Evolutionary conservation across 208 protist genomes (phyloP), one percentile per base, ranked within the genome.

Genomic region (Leishmania turanica): DNA sequence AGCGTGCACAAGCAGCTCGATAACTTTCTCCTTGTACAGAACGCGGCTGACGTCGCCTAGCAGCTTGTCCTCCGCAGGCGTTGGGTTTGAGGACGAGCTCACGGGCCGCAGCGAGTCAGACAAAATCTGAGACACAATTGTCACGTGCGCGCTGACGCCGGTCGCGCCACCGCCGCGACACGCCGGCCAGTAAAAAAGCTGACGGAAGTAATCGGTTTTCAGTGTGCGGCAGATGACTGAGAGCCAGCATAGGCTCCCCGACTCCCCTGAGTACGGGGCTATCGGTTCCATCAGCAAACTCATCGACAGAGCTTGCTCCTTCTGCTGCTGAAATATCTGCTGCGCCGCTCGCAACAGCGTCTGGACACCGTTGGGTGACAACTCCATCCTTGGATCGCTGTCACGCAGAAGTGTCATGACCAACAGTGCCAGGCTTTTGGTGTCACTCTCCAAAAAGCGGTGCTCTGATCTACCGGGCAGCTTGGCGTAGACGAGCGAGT

Each of bases 181-280:
- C 64, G 95, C 92, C 1, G 95, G 95, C 93, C 95, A 97, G 66
- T 92, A 86, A 68, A 89, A 89, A 31, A 97, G 82, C 76, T 96
- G 90, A 75, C 90, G 84, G 31, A 97, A 79, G 81, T 96, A 96
- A 13, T 94, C 89, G 42, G 88, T 91, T 34, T 87, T 80, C 42
- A 97, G 85, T 47, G 91, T 90, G 56, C 90, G 88, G 85, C 90
- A 96, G 76, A 97, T 77, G 54, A 97, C 82, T 56, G 91, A 74
- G 72, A 94, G 84, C 42, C 94, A 87, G 75, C 72, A 88, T 53
- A 90, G 80, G 54, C 56, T 76, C 15, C 79, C 83, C 45, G 80
- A 77, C 47, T 93, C 89, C 24, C 87, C 89, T 56, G 66, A 49
- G 77, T 89, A 90, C n/a, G 91, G 80, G 17, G 86, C 42, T 40